Conservation (phyloP, 2,329 filamentous ascomycete genomes). For the Diaporthe humulicola region DNA sequence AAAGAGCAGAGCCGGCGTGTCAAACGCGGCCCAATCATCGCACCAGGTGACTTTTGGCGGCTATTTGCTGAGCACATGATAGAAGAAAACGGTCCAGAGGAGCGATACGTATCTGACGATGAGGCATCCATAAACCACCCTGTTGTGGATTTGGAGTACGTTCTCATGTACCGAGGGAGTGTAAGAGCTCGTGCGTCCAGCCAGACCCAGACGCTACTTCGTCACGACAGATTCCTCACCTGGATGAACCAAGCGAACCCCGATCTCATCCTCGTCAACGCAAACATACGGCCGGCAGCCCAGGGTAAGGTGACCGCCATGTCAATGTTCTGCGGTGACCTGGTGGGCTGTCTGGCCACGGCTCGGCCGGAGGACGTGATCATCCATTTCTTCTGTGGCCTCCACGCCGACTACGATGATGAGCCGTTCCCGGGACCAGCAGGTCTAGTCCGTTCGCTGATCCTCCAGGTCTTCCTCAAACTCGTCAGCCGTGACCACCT, state of each 20-base stretch:
- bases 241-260: conserved; percentile 19
- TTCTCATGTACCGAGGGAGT: neutral
- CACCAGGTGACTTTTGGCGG: conserved; percentile 1
- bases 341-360: conserved; percentile 2
- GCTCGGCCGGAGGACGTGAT: conserved; percentile 11
- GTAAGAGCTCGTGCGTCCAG: neutral
- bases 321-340: conserved; percentile 13
- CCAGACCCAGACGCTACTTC: conserved; percentile 25
- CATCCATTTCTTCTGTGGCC: conserved; percentile 28
- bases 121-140: neutral
- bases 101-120: neutral
- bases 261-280: conserved; percentile 25
- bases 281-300: neutral
- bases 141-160: neutral
- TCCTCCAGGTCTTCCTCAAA: conserved; percentile 15
- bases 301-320: neutral
- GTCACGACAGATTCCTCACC: neutral
- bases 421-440: neutral
- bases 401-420: neutral
- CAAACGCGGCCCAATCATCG: neutral
- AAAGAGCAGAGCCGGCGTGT: neutral
- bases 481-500: neutral
- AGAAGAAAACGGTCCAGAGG: neutral
- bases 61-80: neutral
- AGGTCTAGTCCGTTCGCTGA: conserved; percentile 14